Percentiles rank a stretch among this genome's conserved stretches.
These are phyloP conservation scores for Cercophora samala DNA, from an alignment of 495 filamentous ascomycete genomes.

Conservation along the genomic window DNA sequence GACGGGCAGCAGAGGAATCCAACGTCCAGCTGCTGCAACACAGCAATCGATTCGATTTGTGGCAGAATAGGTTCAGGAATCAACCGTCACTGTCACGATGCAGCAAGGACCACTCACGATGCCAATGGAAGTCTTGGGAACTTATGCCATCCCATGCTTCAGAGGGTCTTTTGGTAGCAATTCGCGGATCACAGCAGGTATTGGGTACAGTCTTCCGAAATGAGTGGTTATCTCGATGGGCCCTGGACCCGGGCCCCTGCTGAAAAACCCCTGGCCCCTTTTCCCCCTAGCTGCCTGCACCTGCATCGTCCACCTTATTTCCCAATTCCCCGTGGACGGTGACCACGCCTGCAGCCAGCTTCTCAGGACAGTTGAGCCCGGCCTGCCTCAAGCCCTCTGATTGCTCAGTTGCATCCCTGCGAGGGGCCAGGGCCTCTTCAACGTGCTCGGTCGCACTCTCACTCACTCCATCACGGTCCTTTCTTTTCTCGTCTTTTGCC, in stretches of 20 bases:
- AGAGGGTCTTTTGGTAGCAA: not conserved
- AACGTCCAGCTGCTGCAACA: not conserved
- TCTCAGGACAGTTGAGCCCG: constrained; percentile 17
- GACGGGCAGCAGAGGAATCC: too few species aligned
- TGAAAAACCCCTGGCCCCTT: constrained; percentile 26
- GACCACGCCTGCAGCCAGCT: constrained; percentile 14
- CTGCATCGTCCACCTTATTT: constrained; percentile 30
- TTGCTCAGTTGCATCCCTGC: constrained; percentile 15
- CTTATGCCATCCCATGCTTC: not conserved
- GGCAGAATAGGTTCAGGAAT: constrained; percentile 6
- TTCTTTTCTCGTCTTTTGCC: not conserved
- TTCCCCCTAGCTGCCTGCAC: constrained; percentile 26
- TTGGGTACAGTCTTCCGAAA: constrained; percentile 21
- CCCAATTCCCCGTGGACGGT: constrained; percentile 27
- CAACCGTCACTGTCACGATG: not conserved
- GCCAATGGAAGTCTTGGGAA: not conserved
- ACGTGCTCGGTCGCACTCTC: not conserved
- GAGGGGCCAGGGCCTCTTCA: constrained; percentile 3
- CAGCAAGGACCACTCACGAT: not conserved
- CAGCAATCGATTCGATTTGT: not conserved
- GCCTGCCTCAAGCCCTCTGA: constrained; percentile 21
- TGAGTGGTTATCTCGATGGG: constrained; percentile 21
- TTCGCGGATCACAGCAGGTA: constrained; percentile 8
- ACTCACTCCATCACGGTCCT: constrained; percentile 3
- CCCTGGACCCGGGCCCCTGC: constrained; percentile 25